These are phyloP conservation scores for Podaxis sp. DNA, from an alignment of 768 basidiomycete species.

Conservation along the genomic window DNA sequence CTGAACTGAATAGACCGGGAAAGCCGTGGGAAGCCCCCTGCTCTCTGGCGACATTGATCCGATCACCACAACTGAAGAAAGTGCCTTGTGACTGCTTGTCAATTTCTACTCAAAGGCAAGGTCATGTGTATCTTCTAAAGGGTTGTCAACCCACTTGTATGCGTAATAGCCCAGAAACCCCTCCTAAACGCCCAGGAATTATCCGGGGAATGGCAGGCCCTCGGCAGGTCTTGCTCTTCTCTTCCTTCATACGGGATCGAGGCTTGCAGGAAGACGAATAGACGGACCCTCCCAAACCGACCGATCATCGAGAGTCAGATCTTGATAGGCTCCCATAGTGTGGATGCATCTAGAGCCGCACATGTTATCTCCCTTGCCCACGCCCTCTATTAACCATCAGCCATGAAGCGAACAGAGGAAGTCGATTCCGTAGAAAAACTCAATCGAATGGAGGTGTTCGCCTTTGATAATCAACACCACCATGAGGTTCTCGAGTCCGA, in stretches of 20 bases:
- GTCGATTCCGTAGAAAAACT: background rate
- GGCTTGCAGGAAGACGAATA: constrained; percentile 3
- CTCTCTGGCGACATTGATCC: background rate
- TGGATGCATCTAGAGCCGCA: background rate
- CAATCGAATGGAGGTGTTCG: background rate
- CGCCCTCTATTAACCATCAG: background rate
- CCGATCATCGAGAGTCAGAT: background rate
- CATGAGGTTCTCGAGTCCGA: constrained; percentile 1
- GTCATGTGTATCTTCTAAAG: background rate
- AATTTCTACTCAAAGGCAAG: background rate
- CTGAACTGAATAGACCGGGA: background rate
- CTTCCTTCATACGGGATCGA: background rate
- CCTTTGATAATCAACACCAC: background rate
- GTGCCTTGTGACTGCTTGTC: background rate
- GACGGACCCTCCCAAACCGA: background rate
- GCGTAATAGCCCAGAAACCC: background rate
- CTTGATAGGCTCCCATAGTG: background rate
- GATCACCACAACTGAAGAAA: background rate
- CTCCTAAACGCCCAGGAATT: background rate
- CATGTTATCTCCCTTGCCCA: background rate
- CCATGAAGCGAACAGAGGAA: background rate
- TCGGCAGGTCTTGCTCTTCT: background rate
- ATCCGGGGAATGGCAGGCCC: background rate
- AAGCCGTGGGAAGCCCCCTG: background rate
- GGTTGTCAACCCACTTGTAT: background rate